Evolutionary conservation across 2,329 filamentous ascomycete genomes (phyloP), one percentile per base, ranked within the genome.

Genomic region (Akanthomyces dipterigenus): DNA sequence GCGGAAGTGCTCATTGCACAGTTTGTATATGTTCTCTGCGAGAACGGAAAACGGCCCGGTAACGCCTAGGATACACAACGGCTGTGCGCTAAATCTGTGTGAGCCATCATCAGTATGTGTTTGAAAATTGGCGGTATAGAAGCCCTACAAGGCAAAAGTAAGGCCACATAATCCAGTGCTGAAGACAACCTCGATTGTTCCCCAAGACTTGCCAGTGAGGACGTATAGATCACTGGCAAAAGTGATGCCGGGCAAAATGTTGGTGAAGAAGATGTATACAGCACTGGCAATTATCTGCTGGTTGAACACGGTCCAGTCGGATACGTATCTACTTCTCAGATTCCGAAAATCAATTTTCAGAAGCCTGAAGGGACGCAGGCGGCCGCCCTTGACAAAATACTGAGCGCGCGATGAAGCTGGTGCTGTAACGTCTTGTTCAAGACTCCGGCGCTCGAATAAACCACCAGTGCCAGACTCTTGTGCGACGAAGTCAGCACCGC

Each of bases 21-120:
- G 69, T 5, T 79, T 74, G 67, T 87, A 88, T 61, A 88, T 84
- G 63, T 86, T 86, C 71, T 88, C 85, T 3, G 84, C 84, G 46
- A 88, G 73, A 2, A 88, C 84, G n/a, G 84, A 84, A 66, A 88
- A 88, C 2, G 85, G 85, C 0, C 85, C 86, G 7, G 85, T 88
- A 8, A 88, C 84, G 4, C 85, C 85, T 16, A 88, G 73, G 62
- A 88, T 88, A 2, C 83, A 87, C 63, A 88, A 74, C 3, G 86
- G 85, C 65, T 88, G 86, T 3, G 82, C 81, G 2, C 84, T 86
- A 63, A 79, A 75, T 20, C 76, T 78, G 22, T 20, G 11, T 4
- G 38, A 6, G 18, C 14, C 9, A 14, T 57, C 20, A 58, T n/a
- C 12, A 55, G 42, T 9, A n/a, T 31, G 31, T 7, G 22, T 7